Conservation (phyloP, 345 rosid species). For the Pistacia integerrima region DNA sequence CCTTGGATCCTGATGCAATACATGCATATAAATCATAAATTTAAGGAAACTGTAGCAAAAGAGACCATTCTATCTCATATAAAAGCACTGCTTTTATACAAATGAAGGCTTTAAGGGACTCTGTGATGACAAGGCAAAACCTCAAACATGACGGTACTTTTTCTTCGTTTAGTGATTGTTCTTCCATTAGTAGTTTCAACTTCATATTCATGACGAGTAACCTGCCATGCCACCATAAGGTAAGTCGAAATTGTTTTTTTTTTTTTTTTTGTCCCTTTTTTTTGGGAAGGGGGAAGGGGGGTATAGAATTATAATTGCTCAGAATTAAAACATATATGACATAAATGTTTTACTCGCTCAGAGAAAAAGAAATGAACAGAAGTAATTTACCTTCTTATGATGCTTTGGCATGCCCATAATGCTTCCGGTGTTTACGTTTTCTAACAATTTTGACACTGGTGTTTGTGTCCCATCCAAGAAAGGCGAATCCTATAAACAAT, state of each 20-base stretch:
- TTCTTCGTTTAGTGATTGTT: constrained; percentile 68
- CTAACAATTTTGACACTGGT: constrained; percentile 61
- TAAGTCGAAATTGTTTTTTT: neutral
- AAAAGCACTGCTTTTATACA: neutral
- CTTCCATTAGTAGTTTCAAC: constrained; percentile 63
- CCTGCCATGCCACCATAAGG: constrained; percentile 42
- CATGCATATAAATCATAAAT: constrained; percentile 8
- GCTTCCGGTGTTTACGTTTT: constrained; percentile 49
- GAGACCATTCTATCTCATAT: neutral
- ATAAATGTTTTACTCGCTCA: neutral
- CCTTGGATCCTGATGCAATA: constrained; percentile 58
- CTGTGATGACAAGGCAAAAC: constrained; percentile 32
- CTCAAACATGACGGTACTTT: constrained; percentile 75
- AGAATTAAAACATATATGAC: neutral
- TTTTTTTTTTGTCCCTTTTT: too few relatives aligned
- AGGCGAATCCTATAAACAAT: constrained; percentile 52
- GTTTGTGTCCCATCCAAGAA: constrained; percentile 47
- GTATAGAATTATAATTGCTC: too few relatives aligned
- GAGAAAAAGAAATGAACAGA: neutral
- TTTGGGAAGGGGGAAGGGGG: too few relatives aligned
- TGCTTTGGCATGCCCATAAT: constrained; percentile 57
- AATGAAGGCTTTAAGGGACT: neutral
- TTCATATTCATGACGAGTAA: constrained; percentile 75
- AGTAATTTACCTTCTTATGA: constrained; percentile 61
- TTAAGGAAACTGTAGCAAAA: neutral